Evolutionary conservation across 305 asterid genomes (phyloP).

Genomic region (Plantago coronopus): DNA sequence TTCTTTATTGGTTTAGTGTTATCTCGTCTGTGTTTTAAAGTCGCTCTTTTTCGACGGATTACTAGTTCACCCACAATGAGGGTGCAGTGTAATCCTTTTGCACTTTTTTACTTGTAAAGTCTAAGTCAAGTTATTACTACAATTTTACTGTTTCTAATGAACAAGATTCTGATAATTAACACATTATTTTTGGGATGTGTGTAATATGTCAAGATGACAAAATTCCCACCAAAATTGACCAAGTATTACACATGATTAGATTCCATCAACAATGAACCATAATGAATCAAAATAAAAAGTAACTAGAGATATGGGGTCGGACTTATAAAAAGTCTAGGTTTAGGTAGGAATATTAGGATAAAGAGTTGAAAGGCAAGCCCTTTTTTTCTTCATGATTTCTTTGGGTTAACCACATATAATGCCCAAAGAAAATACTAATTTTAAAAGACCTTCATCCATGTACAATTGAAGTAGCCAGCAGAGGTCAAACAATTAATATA

Average conservation of each 20-base stretch:
- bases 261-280: constrained; percentile 25
- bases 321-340: constrained; percentile 41
- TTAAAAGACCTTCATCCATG: not conserved
- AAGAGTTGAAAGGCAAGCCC: constrained; percentile 25
- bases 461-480: constrained; percentile 16
- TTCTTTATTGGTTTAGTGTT: no score
- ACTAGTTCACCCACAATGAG: no score
- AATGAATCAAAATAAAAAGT: not conserved
- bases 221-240: constrained; percentile 49
- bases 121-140: no score
- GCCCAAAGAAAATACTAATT: constrained; percentile 28
- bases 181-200: not conserved
- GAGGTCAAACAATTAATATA: constrained; percentile 41
- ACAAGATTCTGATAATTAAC: no score
- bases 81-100: no score
- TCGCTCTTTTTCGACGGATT: no score
- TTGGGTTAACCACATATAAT: constrained; percentile 29
- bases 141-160: no score
- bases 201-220: not conserved
- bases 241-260: constrained; percentile 17
- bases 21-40: no score
- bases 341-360: constrained; percentile 51
- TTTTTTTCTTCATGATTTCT: constrained; percentile 35
- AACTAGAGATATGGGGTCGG: constrained; percentile 25
- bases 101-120: no score